These are phyloP conservation scores for Haberlea rhodopensis DNA, from an alignment of 257 asterid genomes.

Conservation along the genomic window DNA sequence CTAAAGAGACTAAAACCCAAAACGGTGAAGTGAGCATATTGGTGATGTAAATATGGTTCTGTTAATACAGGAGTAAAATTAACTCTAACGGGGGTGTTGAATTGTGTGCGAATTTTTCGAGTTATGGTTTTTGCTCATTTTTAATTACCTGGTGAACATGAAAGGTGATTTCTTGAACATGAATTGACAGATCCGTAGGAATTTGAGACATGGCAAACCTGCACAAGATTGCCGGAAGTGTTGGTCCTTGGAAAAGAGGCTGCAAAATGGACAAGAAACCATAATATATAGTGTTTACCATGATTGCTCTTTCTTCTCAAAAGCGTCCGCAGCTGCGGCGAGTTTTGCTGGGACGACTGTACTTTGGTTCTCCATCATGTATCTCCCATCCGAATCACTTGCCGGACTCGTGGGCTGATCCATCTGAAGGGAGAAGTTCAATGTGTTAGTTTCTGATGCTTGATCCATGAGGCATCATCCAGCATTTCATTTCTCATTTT, in stretches of 20 bases:
- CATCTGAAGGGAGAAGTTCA: conserved; percentile 32
- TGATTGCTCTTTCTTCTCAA: conserved; percentile 66
- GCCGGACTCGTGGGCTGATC: conserved; percentile 29
- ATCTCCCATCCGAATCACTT: conserved; percentile 31
- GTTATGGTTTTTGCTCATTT: too few species aligned
- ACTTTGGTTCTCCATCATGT: conserved; percentile 27
- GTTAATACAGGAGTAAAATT: too few species aligned
- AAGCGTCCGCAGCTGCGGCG: conserved; percentile 40
- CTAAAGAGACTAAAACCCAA: too few species aligned
- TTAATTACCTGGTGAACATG: conserved; percentile 86
- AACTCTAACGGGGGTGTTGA: too few species aligned
- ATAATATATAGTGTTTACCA: conserved; percentile 46
- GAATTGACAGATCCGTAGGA: conserved; percentile 75
- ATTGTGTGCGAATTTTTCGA: too few species aligned
- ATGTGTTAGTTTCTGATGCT: conserved; percentile 18
- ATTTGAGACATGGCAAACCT: conserved; percentile 67
- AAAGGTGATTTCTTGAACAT: conserved; percentile 72
- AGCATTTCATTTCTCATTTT: conserved; percentile 13
- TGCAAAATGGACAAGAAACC: not conserved
- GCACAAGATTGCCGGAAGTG: conserved; percentile 25
- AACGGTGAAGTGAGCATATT: too few species aligned
- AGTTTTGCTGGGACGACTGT: conserved; percentile 38
- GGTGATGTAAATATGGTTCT: too few species aligned
- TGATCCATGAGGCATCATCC: conserved; percentile 24
- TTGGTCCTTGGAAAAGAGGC: not conserved